phyloP scores from a whole-genome alignment of 345 rosid species.

The Sisymbrium altissimum region DNA sequence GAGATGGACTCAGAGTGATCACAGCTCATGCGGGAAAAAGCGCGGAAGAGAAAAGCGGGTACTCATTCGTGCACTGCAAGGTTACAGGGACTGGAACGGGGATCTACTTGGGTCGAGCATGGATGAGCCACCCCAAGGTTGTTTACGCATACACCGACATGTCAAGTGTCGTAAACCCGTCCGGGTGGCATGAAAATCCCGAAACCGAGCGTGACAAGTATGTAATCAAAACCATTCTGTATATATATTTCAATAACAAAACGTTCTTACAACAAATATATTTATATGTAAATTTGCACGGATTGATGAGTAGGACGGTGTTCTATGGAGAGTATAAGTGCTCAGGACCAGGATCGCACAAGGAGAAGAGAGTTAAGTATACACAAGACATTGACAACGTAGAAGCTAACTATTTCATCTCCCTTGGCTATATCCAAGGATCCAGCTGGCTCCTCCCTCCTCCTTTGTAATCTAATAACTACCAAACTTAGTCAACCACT shows the following conservation, averaged over 20 bases:
- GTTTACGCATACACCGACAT: slow-evolving; percentile 49
- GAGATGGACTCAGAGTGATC: slow-evolving; percentile 41
- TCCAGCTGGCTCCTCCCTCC: slow-evolving; percentile 69
- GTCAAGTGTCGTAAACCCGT: slow-evolving; percentile 32
- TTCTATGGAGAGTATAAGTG: slow-evolving; percentile 53
- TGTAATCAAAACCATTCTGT: background rate
- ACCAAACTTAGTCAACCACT: background rate
- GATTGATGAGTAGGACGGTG: slow-evolving; percentile 35
- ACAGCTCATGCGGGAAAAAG: slow-evolving; percentile 59
- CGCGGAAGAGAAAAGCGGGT: slow-evolving; percentile 42
- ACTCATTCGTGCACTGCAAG: slow-evolving; percentile 41
- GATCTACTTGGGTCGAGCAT: slow-evolving; percentile 60
- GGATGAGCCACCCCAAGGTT: slow-evolving; percentile 49
- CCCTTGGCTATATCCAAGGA: slow-evolving; percentile 45
- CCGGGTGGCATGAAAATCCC: slow-evolving; percentile 48
- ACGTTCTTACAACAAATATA: background rate
- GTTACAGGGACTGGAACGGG: slow-evolving; percentile 41
- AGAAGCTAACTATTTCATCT: slow-evolving; percentile 36
- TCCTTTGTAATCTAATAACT: slow-evolving; percentile 23
- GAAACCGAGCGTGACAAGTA: slow-evolving; percentile 40
- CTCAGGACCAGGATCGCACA: slow-evolving; percentile 43
- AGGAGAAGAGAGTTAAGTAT: slow-evolving; percentile 28
- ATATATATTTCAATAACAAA: background rate
- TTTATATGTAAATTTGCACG: background rate
- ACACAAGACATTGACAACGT: slow-evolving; percentile 34